These are phyloP conservation scores for Xylaria sp. DNA, from an alignment of 2,329 filamentous ascomycete genomes.

Conservation along the genomic window DNA sequence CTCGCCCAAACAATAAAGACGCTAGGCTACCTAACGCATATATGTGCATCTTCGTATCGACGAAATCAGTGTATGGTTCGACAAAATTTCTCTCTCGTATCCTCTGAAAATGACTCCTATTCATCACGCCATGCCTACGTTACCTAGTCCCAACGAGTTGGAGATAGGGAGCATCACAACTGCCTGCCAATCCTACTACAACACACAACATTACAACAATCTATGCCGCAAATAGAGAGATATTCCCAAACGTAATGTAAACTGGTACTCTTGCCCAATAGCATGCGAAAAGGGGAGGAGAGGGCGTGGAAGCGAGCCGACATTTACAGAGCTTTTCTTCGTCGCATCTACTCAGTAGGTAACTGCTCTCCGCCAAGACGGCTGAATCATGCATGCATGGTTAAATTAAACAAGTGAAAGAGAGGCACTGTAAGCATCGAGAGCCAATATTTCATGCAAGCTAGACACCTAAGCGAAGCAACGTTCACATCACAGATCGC, in stretches of 20 bases:
- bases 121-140: neutral
- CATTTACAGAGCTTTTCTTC: constrained; percentile 19
- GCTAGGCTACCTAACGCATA: neutral
- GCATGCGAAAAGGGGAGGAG: neutral
- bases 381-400: constrained; percentile 40
- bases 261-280: constrained; percentile 12
- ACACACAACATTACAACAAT: constrained; percentile 17
- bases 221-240: neutral
- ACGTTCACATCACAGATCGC: constrained; percentile 19
- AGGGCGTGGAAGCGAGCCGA: constrained; percentile 2
- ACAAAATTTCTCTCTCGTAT: neutral
- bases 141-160: neutral
- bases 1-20: neutral
- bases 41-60: neutral
- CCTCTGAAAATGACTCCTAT: neutral
- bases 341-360: too few relatives aligned
- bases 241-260: constrained; percentile 24
- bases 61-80: neutral
- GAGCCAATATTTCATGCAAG: constrained; percentile 28
- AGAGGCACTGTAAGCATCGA: constrained; percentile 11
- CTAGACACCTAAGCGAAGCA: constrained; percentile 27
- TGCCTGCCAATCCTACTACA: constrained; percentile 3
- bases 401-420: constrained; percentile 34
- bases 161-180: neutral
- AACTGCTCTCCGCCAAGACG: constrained; percentile 33